Evolutionary conservation across 768 basidiomycete species (phyloP).

Genomic region (Termitomyces sp.): DNA sequence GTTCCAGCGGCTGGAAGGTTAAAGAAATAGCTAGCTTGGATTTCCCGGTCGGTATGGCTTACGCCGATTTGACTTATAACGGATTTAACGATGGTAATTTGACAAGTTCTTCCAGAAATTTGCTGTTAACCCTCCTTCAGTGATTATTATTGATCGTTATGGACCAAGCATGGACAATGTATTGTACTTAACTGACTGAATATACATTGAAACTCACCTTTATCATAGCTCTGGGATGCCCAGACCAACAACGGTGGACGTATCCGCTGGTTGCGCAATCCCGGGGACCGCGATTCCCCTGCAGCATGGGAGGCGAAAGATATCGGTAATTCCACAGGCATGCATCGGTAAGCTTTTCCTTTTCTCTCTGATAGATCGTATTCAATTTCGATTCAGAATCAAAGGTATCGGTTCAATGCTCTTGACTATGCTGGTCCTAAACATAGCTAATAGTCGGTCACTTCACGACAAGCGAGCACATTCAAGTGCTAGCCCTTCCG

Average conservation of each 20-base stretch:
- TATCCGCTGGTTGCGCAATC: neutral
- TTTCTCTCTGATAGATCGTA: too few species aligned
- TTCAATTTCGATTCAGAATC: neutral
- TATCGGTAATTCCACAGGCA: neutral
- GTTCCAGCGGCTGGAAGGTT: neutral
- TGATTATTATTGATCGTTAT: neutral
- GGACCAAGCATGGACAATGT: neutral
- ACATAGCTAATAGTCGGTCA: neutral
- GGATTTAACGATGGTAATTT: neutral
- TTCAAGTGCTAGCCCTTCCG: neutral
- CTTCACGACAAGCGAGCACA: neutral
- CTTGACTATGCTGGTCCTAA: neutral
- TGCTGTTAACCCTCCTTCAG: neutral
- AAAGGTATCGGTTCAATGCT: neutral
- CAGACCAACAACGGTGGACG: neutral
- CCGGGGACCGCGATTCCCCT: neutral
- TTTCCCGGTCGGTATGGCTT: neutral
- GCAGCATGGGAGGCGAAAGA: neutral
- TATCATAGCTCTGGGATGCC: neutral
- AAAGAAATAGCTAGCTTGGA: neutral
- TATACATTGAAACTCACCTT: neutral
- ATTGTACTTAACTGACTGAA: neutral
- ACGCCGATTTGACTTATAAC: neutral
- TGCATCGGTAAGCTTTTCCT: neutral
- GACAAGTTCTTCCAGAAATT: neutral